phyloP scores from a whole-genome alignment of 768 basidiomycete genomes.

The Mycena polygramma region DNA sequence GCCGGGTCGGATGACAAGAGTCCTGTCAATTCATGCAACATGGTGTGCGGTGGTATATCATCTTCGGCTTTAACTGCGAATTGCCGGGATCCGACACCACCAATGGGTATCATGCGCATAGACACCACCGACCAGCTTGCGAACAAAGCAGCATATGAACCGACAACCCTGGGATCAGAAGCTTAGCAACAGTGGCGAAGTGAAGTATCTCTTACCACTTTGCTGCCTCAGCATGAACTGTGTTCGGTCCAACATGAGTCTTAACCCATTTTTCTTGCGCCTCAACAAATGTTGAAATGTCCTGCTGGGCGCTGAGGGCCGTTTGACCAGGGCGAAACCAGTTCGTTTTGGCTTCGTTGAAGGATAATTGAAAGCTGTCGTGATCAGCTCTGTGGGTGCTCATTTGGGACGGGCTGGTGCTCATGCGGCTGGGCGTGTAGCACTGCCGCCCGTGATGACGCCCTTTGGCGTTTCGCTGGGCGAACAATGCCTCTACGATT shows the following conservation, averaged over 20 bases:
- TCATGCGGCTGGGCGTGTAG: constrained; percentile 2
- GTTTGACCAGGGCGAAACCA: constrained; percentile 4
- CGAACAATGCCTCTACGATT: not conserved
- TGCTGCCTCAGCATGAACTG: not conserved
- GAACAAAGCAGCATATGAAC: not conserved
- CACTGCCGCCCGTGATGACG: constrained; percentile 3
- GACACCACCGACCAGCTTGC: constrained; percentile 1
- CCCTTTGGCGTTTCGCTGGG: constrained; percentile 5
- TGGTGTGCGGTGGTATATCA: not conserved
- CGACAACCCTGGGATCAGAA: constrained; percentile 1
- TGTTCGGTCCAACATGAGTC: not conserved
- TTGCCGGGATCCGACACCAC: not conserved
- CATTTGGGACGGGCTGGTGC: constrained; percentile 1
- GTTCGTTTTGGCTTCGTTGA: constrained; percentile 1
- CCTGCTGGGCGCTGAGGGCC: constrained; percentile 9
- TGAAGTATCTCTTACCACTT: constrained; percentile 1
- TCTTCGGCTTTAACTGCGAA: constrained; percentile 5
- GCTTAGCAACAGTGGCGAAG: not conserved
- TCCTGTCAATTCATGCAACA: constrained; percentile 1
- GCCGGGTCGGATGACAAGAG: constrained; percentile 4
- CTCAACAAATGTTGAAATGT: constrained; percentile 7
- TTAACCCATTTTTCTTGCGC: constrained; percentile 4
- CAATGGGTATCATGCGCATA: not conserved
- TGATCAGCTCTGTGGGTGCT: not conserved
- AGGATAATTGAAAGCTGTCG: not conserved